phyloP scores from a whole-genome alignment of 1,284 basidiomycete genomes.

The Xerocomus minutiporus region DNA sequence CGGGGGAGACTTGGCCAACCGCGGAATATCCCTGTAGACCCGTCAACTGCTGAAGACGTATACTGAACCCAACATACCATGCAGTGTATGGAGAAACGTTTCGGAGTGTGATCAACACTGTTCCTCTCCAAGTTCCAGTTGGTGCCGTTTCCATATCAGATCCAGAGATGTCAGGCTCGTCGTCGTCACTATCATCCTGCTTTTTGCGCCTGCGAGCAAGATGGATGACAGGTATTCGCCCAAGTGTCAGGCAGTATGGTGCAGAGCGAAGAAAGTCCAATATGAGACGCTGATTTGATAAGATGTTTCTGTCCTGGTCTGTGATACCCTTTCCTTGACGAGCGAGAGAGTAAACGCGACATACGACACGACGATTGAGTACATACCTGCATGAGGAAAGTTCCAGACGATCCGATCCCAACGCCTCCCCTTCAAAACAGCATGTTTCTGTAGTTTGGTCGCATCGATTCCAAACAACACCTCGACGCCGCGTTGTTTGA shows the following conservation, averaged over 20 bases:
- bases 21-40: conserved; percentile 63
- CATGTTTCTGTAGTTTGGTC: conserved; percentile 62
- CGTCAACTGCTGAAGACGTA: conserved; percentile 3
- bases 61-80: conserved; percentile 52
- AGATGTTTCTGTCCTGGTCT: conserved; percentile 91
- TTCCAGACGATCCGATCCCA: conserved; percentile 92
- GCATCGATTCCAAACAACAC: conserved; percentile 87
- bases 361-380: neutral
- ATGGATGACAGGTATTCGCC: conserved; percentile 47
- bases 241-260: conserved; percentile 57
- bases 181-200: conserved; percentile 42
- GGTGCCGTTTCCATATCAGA: conserved; percentile 23
- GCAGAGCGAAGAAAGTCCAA: conserved; percentile 81
- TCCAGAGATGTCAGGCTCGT: conserved; percentile 27
- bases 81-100: conserved; percentile 85
- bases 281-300: conserved; percentile 87
- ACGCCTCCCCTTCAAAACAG: conserved; percentile 50
- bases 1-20: conserved; percentile 74
- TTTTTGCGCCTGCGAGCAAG: conserved; percentile 43
- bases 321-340: conserved; percentile 82
- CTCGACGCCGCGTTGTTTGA: conserved; percentile 61
- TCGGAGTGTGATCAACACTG: conserved; percentile 84
- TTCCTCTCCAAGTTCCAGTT: conserved; percentile 40
- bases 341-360: conserved; percentile 6
- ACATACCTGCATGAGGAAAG: conserved; percentile 88